phyloP scores from a whole-genome alignment of 2,329 filamentous ascomycete genomes.

The Hysterium pulicare region DNA sequence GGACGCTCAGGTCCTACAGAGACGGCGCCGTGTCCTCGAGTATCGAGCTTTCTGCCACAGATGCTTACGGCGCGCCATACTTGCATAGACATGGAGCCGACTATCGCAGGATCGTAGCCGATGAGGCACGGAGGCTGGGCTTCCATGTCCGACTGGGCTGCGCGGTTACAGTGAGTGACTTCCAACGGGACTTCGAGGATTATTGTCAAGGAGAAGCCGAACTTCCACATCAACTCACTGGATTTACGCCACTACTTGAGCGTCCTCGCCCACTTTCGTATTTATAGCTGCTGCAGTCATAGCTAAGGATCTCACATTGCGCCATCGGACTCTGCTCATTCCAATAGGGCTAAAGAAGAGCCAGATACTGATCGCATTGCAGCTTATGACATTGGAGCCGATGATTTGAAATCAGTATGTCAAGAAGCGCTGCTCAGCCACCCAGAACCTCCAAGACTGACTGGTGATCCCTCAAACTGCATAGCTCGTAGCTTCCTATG shows the following conservation, averaged over 20 bases:
- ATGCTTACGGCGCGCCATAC: constrained; percentile 4
- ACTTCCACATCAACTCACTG: no score
- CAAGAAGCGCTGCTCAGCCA: constrained; percentile 42
- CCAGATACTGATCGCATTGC: no score
- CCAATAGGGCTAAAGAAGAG: no score
- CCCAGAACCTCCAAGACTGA: constrained; percentile 50
- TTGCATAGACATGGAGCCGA: constrained; percentile 10
- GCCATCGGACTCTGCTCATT: no score
- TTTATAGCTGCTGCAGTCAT: no score
- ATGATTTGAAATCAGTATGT: constrained; percentile 51
- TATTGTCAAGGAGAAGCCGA: constrained; percentile 35
- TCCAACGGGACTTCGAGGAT: constrained; percentile 2
- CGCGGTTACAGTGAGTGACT: constrained; percentile 2
- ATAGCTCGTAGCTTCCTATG: constrained; percentile 48
- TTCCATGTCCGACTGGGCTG: constrained; percentile 2
- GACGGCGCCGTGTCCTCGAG: constrained; percentile 46
- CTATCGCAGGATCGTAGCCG: constrained; percentile 3
- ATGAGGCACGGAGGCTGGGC: not conserved
- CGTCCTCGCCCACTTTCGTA: no score
- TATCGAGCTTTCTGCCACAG: constrained; percentile 51
- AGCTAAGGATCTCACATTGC: no score
- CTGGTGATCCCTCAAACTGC: constrained; percentile 60
- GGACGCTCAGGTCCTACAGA: constrained; percentile 50
- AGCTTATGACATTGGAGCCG: constrained; percentile 20
- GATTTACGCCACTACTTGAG: no score